Conservation (phyloP, 2,329 filamentous ascomycete genomes). For the Pseudogymnoascus sp. region DNA sequence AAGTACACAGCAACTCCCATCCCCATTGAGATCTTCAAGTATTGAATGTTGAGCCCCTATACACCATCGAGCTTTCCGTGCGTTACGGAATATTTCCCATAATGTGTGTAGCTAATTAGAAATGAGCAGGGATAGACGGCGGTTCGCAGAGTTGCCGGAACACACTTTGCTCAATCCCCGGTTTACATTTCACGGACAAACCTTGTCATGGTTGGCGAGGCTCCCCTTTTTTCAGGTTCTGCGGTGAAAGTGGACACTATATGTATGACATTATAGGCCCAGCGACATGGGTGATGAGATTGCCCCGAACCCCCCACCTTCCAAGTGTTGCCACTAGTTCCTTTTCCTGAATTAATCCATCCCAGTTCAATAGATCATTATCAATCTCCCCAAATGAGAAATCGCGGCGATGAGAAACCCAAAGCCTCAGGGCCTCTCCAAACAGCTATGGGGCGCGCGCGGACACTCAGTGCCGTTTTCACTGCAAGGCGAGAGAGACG, state of each 20-base stretch:
- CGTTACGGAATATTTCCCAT: neutral
- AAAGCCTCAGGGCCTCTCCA: neutral
- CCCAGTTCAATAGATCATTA: neutral
- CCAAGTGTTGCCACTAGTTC: neutral
- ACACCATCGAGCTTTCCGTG: neutral
- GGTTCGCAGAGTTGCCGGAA: neutral
- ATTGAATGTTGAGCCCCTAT: neutral
- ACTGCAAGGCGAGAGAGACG: neutral
- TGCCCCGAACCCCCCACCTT: slow-evolving; percentile 1
- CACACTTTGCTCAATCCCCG: neutral
- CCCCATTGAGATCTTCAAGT: neutral
- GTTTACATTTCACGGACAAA: neutral
- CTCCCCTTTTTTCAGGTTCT: neutral
- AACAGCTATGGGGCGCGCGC: neutral
- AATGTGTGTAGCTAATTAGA: neutral
- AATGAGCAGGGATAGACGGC: neutral
- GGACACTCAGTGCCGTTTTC: neutral
- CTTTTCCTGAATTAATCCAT: neutral
- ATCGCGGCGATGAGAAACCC: neutral
- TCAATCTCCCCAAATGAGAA: neutral
- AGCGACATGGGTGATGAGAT: neutral
- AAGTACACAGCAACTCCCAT: neutral
- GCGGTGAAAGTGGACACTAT: slow-evolving; percentile 1
- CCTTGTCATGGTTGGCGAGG: neutral
- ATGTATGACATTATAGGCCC: slow-evolving; percentile 7